These are phyloP conservation scores for Neophaeococcomyces mojaviensis DNA, from an alignment of 2,329 filamentous ascomycete genomes.

Conservation along the genomic window DNA sequence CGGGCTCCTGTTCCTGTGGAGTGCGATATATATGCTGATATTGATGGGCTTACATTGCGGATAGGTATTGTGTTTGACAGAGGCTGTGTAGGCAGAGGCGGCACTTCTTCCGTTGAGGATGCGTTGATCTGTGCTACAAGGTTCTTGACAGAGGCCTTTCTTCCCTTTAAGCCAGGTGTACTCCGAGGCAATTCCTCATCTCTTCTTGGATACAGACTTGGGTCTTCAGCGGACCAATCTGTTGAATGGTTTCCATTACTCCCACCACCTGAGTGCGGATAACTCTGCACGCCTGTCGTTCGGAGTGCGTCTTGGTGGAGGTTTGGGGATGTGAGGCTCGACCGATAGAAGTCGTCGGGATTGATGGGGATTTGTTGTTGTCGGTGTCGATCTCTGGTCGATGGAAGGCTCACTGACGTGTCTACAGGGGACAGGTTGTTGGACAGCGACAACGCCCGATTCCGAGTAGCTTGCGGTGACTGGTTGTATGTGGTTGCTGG, in stretches of 20 bases:
- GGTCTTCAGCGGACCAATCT: background rate
- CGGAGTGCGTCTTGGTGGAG: conserved; percentile 21
- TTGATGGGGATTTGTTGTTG: conserved; percentile 30
- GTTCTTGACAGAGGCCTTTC: conserved; percentile 69
- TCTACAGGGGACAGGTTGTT: conserved; percentile 18
- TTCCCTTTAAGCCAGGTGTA: conserved; percentile 17
- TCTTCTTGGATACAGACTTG: background rate
- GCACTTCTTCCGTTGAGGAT: conserved; percentile 40
- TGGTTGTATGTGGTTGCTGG: conserved; percentile 18
- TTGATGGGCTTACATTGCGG: conserved; percentile 29
- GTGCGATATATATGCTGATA: conserved; percentile 1
- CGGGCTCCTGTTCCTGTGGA: background rate
- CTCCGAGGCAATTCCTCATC: conserved; percentile 1
- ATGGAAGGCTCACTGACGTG: conserved; percentile 17
- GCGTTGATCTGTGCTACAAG: conserved; percentile 68
- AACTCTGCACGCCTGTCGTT: conserved; percentile 10
- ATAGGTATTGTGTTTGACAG: conserved; percentile 15
- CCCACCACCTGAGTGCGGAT: conserved; percentile 15
- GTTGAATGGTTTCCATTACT: conserved; percentile 5
- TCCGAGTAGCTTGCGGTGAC: background rate
- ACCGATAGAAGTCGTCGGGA: conserved; percentile 47
- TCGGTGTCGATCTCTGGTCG: conserved; percentile 19
- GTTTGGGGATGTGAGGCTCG: conserved; percentile 22
- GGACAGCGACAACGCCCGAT: conserved; percentile 10
- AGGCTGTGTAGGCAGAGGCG: conserved; percentile 33